Evolutionary conservation across 106 monocot genomes (phyloP).

Genomic region (Dactylorhiza incarnata): DNA sequence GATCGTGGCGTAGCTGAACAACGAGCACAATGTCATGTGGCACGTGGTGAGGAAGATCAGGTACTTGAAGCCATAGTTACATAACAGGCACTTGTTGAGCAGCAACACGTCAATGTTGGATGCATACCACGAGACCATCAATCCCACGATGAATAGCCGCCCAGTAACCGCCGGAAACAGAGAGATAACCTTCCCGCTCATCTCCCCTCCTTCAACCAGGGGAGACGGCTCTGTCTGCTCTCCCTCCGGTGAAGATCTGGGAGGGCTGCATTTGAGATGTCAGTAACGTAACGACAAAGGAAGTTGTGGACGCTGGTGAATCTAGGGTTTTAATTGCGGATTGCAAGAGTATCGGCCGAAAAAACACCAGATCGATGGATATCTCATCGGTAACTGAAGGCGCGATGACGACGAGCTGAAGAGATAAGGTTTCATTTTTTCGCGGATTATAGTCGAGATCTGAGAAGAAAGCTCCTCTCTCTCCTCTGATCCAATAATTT

Average conservation of each 20-base stretch:
- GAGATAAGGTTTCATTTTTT: too few species aligned
- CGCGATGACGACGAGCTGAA: too few species aligned
- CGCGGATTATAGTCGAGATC: too few species aligned
- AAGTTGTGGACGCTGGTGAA: too few species aligned
- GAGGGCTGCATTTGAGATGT: too few species aligned
- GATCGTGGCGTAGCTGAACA: conserved; percentile 40
- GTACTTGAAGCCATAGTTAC: conserved; percentile 32
- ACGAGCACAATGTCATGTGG: conserved; percentile 42
- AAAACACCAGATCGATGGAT: too few species aligned
- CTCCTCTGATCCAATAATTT: too few species aligned
- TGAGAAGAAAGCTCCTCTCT: too few species aligned
- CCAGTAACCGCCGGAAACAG: conserved; percentile 5
- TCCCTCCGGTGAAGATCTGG: background rate
- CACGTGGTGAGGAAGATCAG: conserved; percentile 44
- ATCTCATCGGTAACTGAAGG: too few species aligned
- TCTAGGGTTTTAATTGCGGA: too few species aligned
- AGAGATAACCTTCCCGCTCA: conserved; percentile 13
- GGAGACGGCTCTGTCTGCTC: background rate
- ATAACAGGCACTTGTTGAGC: conserved; percentile 32
- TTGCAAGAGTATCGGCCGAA: too few species aligned
- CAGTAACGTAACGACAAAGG: too few species aligned
- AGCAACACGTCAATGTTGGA: conserved; percentile 71
- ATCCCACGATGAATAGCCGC: conserved; percentile 46
- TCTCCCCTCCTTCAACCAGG: conserved; percentile 1
- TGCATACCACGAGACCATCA: conserved; percentile 51